Base-by-base conservation (phyloP, 805 yeast genomes). In the Starmera pachycereana region DNA sequence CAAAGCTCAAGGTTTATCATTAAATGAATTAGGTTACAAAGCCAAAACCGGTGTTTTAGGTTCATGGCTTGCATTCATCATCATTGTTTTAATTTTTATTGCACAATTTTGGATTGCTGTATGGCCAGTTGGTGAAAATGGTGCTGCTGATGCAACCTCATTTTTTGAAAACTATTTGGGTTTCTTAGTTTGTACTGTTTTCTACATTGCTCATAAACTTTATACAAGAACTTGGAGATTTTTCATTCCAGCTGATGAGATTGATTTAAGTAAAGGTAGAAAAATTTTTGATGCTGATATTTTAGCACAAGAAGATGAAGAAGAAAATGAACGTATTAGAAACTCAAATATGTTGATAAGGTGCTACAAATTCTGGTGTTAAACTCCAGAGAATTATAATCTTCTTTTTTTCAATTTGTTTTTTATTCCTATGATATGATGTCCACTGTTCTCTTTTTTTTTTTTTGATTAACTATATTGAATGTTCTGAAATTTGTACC, bases 51-150 rank as follows among this genome's bases (percentile, higher is more conserved):
- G 82, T 39, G 56, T 65, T 8, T 61, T 58, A 56, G 81, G 81
- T 11, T 76, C 81, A 1, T 66, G 60, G 50, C 68, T 66, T 51
- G 80, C 76, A 7, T 54, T 72, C 12, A 38, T 63, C 11, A 58
- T 79, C 46, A 72, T 76, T 54, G 39, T 62, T 10, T 62, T 77
- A 41, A 68, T 78, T 28, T 50, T 78, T 22, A 58, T 71, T 38
- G 81, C 78, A 3, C 83, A 77, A 53, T 76, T 78, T 56, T 78
- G 82, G 79, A 71, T 78, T 37, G 80, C 83, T 8, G 57, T 78
- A 38, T 76, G 66, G 53, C 83, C 86, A 37, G 58, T 79, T 38
- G 76, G 71, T 2, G 62, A 62, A 19, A 56, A 48, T 50, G 54
- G 52, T 33, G 58, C 54, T 40, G 66, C 63, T 3, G 57, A 62